Evolutionary conservation across 352 stramenopile species (phyloP).

Genomic region (Globisporangium alternatum): DNA sequence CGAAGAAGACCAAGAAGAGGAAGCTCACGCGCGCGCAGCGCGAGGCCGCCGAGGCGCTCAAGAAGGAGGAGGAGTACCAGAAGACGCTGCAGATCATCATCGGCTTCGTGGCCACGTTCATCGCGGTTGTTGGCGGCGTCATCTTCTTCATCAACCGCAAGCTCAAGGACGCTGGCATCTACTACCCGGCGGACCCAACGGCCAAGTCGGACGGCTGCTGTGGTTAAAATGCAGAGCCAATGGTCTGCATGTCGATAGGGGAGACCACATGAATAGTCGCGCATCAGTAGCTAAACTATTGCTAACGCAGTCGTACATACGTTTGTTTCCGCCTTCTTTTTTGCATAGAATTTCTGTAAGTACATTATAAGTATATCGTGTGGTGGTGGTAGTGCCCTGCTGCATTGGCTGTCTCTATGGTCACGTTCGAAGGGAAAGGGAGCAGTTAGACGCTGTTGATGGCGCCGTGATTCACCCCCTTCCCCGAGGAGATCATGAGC

Average conservation of each 20-base stretch:
- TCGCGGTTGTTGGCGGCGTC: slow-evolving; percentile 49
- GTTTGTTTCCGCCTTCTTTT: background rate
- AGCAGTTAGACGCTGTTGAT: slow-evolving; percentile 19
- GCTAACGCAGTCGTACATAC: background rate
- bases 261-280: background rate
- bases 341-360: slow-evolving; percentile 4
- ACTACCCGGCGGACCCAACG: slow-evolving; percentile 58
- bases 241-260: background rate
- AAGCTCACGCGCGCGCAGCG: slow-evolving; percentile 56
- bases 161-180: slow-evolving; percentile 77
- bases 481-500: slow-evolving; percentile 39
- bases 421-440: background rate
- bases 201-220: slow-evolving; percentile 56
- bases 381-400: background rate
- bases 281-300: background rate
- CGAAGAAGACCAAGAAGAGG: slow-evolving; percentile 65
- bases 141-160: slow-evolving; percentile 83
- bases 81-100: slow-evolving; percentile 67
- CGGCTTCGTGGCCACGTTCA: slow-evolving; percentile 62
- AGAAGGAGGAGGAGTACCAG: slow-evolving; percentile 69
- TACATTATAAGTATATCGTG: slow-evolving; percentile 17
- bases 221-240: slow-evolving; percentile 5
- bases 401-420: slow-evolving; percentile 9
- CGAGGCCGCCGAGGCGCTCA: slow-evolving; percentile 46
- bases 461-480: slow-evolving; percentile 35